Conservation (phyloP, 495 filamentous ascomycete genomes). For the Aspergillus egyptiacus region DNA sequence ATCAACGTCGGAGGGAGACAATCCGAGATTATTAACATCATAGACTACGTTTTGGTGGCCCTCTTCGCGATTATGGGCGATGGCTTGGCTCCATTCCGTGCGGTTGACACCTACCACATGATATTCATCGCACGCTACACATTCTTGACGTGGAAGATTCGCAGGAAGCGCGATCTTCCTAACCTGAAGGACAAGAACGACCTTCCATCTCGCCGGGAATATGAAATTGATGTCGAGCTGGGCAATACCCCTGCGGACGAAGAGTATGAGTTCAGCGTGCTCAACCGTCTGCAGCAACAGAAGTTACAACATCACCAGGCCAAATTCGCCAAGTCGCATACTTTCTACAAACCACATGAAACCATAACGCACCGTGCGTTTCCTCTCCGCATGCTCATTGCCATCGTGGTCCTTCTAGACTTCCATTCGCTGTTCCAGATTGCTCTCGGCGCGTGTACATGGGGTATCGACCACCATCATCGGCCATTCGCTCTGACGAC, state of each 20-base stretch:
- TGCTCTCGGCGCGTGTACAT: slow-evolving; percentile 66
- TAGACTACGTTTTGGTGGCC: slow-evolving; percentile 71
- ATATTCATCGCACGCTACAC: slow-evolving; percentile 62
- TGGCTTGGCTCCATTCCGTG: slow-evolving; percentile 68
- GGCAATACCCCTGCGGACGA: slow-evolving; percentile 33
- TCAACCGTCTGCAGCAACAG: slow-evolving; percentile 55
- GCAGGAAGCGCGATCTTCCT: slow-evolving; percentile 55
- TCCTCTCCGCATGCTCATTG: slow-evolving; percentile 61
- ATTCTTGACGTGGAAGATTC: slow-evolving; percentile 64
- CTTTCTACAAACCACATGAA: slow-evolving; percentile 82
- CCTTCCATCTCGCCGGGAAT: slow-evolving; percentile 47
- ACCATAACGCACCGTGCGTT: slow-evolving; percentile 75
- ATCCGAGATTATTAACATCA: slow-evolving; percentile 64
- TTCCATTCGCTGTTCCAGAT: slow-evolving; percentile 71
- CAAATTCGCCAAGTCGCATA: slow-evolving; percentile 70
- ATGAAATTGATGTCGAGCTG: slow-evolving; percentile 2
- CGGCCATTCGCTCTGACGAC: slow-evolving; percentile 67
- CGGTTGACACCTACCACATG: slow-evolving; percentile 79
- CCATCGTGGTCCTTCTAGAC: slow-evolving; percentile 69
- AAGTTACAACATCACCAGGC: slow-evolving; percentile 63
- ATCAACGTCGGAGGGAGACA: slow-evolving; percentile 72
- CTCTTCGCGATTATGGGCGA: slow-evolving; percentile 74
- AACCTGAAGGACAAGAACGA: slow-evolving; percentile 66
- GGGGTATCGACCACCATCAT: slow-evolving; percentile 57
- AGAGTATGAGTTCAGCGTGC: slow-evolving; percentile 51